Percentiles rank a stretch among this genome's conserved stretches.
phyloP scores from a whole-genome alignment of 2,329 filamentous ascomycete species.

The Macroventuria anomochaeta region DNA sequence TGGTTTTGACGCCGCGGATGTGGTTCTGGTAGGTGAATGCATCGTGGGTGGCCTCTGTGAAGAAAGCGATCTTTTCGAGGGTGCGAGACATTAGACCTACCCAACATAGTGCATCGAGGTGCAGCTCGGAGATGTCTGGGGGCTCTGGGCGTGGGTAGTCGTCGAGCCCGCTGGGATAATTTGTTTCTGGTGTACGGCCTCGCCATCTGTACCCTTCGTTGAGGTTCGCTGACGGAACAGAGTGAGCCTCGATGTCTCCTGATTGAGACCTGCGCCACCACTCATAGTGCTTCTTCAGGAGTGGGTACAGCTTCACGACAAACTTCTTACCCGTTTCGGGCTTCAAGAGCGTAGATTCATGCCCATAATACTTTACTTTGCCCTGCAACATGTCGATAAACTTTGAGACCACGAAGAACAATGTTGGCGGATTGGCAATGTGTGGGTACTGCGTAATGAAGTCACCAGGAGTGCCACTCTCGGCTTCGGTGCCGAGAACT shows the following conservation, averaged over 20 bases:
- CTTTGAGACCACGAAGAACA: slow-evolving; percentile 83
- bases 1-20: slow-evolving; percentile 75
- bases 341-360: slow-evolving; percentile 63
- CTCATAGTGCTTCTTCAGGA: slow-evolving; percentile 83
- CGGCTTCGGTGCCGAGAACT: slow-evolving; percentile 85
- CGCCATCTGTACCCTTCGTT: slow-evolving; percentile 93
- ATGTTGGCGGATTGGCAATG: slow-evolving; percentile 92
- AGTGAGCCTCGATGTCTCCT: slow-evolving; percentile 64
- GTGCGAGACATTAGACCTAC: slow-evolving; percentile 91
- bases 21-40: slow-evolving; percentile 71
- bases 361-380: slow-evolving; percentile 59
- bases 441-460: slow-evolving; percentile 95
- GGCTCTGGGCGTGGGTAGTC: slow-evolving; percentile 92
- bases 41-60: slow-evolving; percentile 75
- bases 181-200: slow-evolving; percentile 80
- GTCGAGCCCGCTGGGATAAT: slow-evolving; percentile 88
- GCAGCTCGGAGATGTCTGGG: slow-evolving; percentile 89
- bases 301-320: slow-evolving; percentile 79
- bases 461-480: slow-evolving; percentile 86
- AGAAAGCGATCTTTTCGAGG: slow-evolving; percentile 75
- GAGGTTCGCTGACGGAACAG: slow-evolving; percentile 31
- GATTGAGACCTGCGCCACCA: slow-evolving; percentile 93
- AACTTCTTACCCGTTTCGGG: slow-evolving; percentile 71
- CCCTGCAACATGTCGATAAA: slow-evolving; percentile 67
- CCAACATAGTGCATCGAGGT: slow-evolving; percentile 92